phyloP scores from a whole-genome alignment of 352 stramenopile genomes.

The Phytophthora pistaciae region DNA sequence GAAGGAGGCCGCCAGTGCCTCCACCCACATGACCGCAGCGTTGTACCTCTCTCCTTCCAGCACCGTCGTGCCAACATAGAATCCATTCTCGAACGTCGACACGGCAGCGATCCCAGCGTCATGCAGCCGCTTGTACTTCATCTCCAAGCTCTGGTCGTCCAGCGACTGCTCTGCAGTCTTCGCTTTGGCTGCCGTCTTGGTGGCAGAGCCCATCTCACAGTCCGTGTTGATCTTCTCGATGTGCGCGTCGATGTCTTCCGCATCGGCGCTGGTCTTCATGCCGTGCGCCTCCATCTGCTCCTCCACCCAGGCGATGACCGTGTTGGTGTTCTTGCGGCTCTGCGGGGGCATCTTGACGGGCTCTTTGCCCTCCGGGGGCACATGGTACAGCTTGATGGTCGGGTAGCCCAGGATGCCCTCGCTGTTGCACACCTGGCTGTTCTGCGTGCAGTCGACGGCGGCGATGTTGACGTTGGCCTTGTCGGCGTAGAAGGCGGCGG shows the following conservation, averaged over 20 bases:
- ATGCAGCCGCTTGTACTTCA: slow-evolving; percentile 74
- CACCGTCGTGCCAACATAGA: slow-evolving; percentile 72
- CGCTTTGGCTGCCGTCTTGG: slow-evolving; percentile 14
- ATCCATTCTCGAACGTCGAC: slow-evolving; percentile 77
- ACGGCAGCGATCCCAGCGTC: slow-evolving; percentile 71
- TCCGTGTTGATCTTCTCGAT: slow-evolving; percentile 60
- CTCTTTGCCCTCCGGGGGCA: slow-evolving; percentile 42
- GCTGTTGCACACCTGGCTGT: slow-evolving; percentile 59
- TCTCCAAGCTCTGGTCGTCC: slow-evolving; percentile 46
- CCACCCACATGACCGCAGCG: slow-evolving; percentile 68
- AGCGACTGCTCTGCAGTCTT: slow-evolving; percentile 27
- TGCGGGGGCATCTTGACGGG: slow-evolving; percentile 48
- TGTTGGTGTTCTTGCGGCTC: slow-evolving; percentile 55
- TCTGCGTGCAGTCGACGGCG: slow-evolving; percentile 79
- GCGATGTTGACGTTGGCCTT: slow-evolving; percentile 63
- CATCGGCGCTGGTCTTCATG: slow-evolving; percentile 56
- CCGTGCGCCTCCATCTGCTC: slow-evolving; percentile 52
- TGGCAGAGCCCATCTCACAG: slow-evolving; percentile 41
- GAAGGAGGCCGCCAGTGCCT: slow-evolving; percentile 65
- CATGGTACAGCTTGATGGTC: slow-evolving; percentile 75
- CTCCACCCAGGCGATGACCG: slow-evolving; percentile 79
- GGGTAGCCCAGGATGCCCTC: slow-evolving; percentile 78
- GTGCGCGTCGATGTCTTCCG: slow-evolving; percentile 61
- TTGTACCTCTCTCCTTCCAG: slow-evolving; percentile 69
- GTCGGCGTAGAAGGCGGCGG: slow-evolving; percentile 72